Percentiles rank a stretch among this genome's conserved stretches.
Evolutionary conservation across 2,329 filamentous ascomycete genomes (phyloP).

Genomic region (Thyridium curvatum): DNA sequence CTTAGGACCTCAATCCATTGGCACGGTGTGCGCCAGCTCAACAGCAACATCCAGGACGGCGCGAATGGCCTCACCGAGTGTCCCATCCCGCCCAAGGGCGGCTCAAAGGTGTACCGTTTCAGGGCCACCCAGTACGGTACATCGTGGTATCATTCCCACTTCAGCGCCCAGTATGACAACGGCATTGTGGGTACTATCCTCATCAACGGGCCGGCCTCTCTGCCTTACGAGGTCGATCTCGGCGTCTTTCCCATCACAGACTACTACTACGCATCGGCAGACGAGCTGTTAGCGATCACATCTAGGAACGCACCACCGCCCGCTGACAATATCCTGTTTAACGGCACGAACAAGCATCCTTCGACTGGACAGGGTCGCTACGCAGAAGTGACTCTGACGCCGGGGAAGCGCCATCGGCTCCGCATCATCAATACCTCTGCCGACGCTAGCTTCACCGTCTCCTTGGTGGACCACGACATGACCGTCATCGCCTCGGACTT

Average conservation of each 20-base stretch:
- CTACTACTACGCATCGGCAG: slow-evolving; percentile 33
- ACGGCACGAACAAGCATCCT: slow-evolving; percentile 30
- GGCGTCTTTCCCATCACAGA: slow-evolving; percentile 42
- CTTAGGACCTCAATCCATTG: slow-evolving; percentile 38
- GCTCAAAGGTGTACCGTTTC: slow-evolving; percentile 27
- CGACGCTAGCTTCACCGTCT: slow-evolving; percentile 41
- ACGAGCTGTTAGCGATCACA: background rate
- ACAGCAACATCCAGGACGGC: slow-evolving; percentile 39
- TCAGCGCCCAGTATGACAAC: slow-evolving; percentile 42
- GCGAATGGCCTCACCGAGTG: slow-evolving; percentile 36
- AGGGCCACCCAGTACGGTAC: slow-evolving; percentile 30
- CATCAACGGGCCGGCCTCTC: slow-evolving; percentile 40
- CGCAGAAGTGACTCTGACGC: slow-evolving; percentile 21
- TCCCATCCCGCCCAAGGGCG: slow-evolving; percentile 27
- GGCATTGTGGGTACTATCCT: slow-evolving; percentile 45
- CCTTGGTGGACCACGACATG: slow-evolving; percentile 44
- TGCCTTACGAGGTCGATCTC: slow-evolving; percentile 47
- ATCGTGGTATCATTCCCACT: slow-evolving; percentile 42
- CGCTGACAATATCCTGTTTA: slow-evolving; percentile 32
- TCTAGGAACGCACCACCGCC: slow-evolving; percentile 2
- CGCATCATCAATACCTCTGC: slow-evolving; percentile 44
- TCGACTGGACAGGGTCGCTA: slow-evolving; percentile 20
- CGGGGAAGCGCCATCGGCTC: slow-evolving; percentile 39
- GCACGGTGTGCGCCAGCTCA: slow-evolving; percentile 39
- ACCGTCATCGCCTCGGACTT: slow-evolving; percentile 48